phyloP scores from a whole-genome alignment of 1,284 basidiomycete species.

The Grifola frondosa region DNA sequence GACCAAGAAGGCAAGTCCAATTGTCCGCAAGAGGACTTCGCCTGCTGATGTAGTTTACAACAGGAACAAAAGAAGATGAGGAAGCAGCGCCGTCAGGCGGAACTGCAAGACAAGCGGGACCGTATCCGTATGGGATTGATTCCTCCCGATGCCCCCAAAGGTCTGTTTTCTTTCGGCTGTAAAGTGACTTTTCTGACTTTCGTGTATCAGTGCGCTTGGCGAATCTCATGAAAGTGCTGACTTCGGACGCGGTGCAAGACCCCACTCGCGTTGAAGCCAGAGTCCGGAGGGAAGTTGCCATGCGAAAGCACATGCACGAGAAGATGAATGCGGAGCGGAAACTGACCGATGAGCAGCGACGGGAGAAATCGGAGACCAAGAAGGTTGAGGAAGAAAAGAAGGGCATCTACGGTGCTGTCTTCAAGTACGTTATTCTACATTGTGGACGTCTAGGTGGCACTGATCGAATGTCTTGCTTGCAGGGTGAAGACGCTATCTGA shows the following conservation, averaged over 20 bases:
- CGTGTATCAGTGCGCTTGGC: conserved; percentile 76
- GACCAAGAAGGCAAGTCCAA: conserved; percentile 69
- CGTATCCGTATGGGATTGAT: conserved; percentile 94
- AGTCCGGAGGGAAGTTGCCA: conserved; percentile 90
- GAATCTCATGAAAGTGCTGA: conserved; percentile 98
- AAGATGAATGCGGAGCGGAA: conserved; percentile 92
- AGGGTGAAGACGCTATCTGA: conserved; percentile 90
- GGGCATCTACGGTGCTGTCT: conserved; percentile 85
- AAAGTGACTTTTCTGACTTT: conserved; percentile 7
- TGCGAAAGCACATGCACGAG: conserved; percentile 86
- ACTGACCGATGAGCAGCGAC: conserved; percentile 85
- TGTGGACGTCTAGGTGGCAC: conserved; percentile 3
- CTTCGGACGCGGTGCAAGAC: conserved; percentile 94
- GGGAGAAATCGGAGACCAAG: conserved; percentile 84
- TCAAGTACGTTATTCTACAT: conserved; percentile 64
- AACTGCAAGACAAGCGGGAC: conserved; percentile 94
- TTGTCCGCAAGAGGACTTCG: neutral
- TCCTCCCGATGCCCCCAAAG: conserved; percentile 94
- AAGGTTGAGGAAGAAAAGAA: conserved; percentile 85
- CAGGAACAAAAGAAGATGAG: conserved; percentile 98
- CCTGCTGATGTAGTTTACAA: conserved; percentile 18
- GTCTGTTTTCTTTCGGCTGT: conserved; percentile 39
- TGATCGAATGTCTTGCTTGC: conserved; percentile 4
- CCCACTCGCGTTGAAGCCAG: conserved; percentile 96
- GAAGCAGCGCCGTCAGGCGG: conserved; percentile 83